Percentiles rank a stretch among this genome's conserved stretches.
Conservation (phyloP, 129 eudicot species). For the Solidago caesia region DNA sequence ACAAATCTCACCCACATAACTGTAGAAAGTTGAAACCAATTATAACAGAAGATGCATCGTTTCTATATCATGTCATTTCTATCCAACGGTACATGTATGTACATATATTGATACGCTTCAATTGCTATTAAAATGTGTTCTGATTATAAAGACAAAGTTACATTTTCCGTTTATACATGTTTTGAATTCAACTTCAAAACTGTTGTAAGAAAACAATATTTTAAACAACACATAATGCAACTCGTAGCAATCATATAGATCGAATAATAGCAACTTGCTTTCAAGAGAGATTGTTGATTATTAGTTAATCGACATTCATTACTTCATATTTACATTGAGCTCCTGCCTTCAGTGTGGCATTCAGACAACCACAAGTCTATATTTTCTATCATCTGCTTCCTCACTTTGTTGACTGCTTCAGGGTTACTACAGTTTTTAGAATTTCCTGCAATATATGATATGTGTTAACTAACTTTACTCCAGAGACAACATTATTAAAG, state of each 20-base stretch:
- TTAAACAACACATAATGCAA: too few relatives aligned
- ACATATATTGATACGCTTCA: too few relatives aligned
- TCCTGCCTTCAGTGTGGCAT: slow-evolving; percentile 53
- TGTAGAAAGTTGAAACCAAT: too few relatives aligned
- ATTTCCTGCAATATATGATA: slow-evolving; percentile 47
- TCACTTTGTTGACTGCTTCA: slow-evolving; percentile 79
- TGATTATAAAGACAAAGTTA: too few relatives aligned
- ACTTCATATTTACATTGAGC: slow-evolving; percentile 39
- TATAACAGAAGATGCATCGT: too few relatives aligned
- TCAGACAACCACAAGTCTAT: slow-evolving; percentile 93
- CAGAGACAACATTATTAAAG: not conserved
- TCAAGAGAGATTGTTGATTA: not conserved
- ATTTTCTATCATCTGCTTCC: slow-evolving; percentile 56
- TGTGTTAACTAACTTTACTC: not conserved
- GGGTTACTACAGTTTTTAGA: slow-evolving; percentile 73
- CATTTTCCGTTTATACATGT: too few relatives aligned
- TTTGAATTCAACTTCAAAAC: too few relatives aligned
- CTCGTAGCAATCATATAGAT: not conserved
- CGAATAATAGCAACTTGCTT: not conserved
- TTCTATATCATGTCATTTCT: too few relatives aligned
- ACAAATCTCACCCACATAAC: too few relatives aligned
- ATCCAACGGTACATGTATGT: too few relatives aligned
- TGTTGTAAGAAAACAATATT: too few relatives aligned
- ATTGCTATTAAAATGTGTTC: too few relatives aligned
- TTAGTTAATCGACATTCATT: not conserved